Evolutionary conservation across 345 rosid species (phyloP), one percentile per base, ranked within the genome.

Genomic region (Lepidium africanum): DNA sequence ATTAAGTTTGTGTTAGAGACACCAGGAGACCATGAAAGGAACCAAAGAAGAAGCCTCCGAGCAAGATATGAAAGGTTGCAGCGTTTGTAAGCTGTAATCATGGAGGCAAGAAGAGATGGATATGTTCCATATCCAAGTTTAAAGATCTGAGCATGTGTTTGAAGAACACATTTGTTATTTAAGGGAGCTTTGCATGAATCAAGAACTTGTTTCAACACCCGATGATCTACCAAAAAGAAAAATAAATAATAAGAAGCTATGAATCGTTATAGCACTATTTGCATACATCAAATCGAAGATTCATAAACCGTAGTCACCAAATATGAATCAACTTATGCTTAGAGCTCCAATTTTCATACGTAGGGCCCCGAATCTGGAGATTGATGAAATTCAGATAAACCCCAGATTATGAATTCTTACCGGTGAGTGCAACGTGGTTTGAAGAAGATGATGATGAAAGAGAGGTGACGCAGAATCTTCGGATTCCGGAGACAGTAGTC

Each of bases 121-220:
- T 80, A 71, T 39, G 87, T 80, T 65, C 75, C 84, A 15, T 79
- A 84, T 37, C 92, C 95, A 17, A 76, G 80, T 56, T 81, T 79
- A 65, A 92, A 69, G 50, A 89, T 69, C 9, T 75, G 78, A 33
- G 87, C 48, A 61, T 87, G 96, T 49, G 80, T 76, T 79, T 79
- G 77, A 50, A 59, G 42, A 47, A 83, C 81, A 45, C 71, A 72
- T 65, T 57, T 79, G 13, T 76, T 52, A 78, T 82, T 80, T 38
- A 62, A 61, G 3, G 81, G 71, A 43, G 40, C 17, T 64, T 77
- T 87, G 77, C 84, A 82, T 42, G 85, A 77, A 66, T 80, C 85
- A 32, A 92, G 74, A 38, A 76, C 77, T 53, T 68, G 64, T 32
- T 64, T 67, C 52, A 83, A 75, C 7, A 63, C n/a, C 53, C 64